Conservation (phyloP, 2,329 filamentous ascomycete genomes). For the Tympanopsis confertula region DNA sequence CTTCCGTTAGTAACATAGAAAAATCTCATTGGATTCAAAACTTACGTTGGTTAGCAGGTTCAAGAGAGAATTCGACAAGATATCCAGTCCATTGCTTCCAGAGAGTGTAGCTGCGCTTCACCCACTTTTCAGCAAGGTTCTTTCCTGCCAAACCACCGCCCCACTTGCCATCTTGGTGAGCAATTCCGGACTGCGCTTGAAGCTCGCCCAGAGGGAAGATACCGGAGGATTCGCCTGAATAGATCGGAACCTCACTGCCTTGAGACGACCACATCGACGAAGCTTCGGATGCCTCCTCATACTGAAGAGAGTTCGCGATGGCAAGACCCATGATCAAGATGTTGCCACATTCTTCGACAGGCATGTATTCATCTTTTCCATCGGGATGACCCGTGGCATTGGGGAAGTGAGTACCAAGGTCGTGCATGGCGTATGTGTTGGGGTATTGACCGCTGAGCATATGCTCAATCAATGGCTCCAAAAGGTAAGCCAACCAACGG, state of each 20-base stretch:
- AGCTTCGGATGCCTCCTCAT: conserved; percentile 46
- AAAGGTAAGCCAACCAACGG: conserved; percentile 65
- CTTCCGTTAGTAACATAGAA: background rate
- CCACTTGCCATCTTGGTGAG: conserved; percentile 44
- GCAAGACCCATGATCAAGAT: conserved; percentile 73
- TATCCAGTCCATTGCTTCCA: conserved; percentile 70
- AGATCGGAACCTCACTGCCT: conserved; percentile 26
- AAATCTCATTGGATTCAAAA: background rate
- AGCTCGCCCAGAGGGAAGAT: conserved; percentile 7
- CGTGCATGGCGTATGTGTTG: conserved; percentile 71
- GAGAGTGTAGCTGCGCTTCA: conserved; percentile 45
- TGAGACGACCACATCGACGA: conserved; percentile 35
- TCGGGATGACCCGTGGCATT: conserved; percentile 66
- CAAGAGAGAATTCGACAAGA: conserved; percentile 56
- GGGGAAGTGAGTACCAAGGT: conserved; percentile 61
- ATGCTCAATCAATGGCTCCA: conserved; percentile 73
- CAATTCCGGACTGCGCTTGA: conserved; percentile 32
- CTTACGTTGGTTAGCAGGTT: conserved; percentile 51
- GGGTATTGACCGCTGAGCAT: conserved; percentile 75
- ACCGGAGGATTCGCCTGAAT: conserved; percentile 1
- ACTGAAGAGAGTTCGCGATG: conserved; percentile 62
- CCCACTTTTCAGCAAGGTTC: conserved; percentile 21
- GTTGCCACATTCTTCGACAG: conserved; percentile 63
- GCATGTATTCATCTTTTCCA: conserved; percentile 64
- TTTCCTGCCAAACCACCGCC: conserved; percentile 17